Evolutionary conservation across 2,329 filamentous ascomycete species (phyloP).

Genomic region (Fragosphaeria purpurea): DNA sequence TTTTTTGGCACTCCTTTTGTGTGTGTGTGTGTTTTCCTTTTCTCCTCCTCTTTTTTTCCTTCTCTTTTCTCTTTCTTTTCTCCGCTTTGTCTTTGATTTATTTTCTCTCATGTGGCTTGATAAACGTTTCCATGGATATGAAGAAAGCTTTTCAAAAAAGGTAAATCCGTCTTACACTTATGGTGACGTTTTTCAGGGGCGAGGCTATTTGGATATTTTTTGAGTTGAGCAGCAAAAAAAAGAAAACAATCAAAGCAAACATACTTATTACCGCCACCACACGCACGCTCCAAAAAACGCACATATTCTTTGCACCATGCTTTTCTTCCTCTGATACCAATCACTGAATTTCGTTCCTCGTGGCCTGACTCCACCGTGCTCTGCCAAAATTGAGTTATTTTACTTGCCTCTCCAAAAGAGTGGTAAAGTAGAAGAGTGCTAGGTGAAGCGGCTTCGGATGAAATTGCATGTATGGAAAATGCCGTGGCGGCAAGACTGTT

Average conservation of each 20-base stretch:
- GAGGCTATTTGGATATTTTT: not conserved
- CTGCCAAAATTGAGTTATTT: too few species aligned
- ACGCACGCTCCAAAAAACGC: not conserved
- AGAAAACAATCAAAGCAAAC: constrained; percentile 1
- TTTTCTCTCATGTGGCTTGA: constrained; percentile 6
- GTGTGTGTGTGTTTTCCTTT: not conserved
- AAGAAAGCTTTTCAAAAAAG: not conserved
- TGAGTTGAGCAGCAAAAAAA: constrained; percentile 1
- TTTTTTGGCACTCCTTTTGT: not conserved
- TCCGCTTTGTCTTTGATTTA: not conserved
- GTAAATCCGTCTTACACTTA: not conserved
- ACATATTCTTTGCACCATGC: not conserved
- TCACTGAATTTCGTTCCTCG: too few species aligned
- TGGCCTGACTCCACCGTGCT: too few species aligned
- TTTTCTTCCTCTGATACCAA: not conserved
- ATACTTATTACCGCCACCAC: too few species aligned
- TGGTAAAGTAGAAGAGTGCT: too few species aligned
- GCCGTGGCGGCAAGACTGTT: too few species aligned
- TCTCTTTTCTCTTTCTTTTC: not conserved
- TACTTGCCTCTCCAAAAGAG: too few species aligned
- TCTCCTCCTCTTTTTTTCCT: constrained; percentile 1
- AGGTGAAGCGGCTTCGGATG: too few species aligned
- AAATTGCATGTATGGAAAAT: too few species aligned
- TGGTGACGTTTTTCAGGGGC: too few species aligned
- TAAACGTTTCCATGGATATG: constrained; percentile 5